Base-by-base conservation (phyloP, 2,329 filamentous ascomycete genomes). In the Sarocladium kiliense region DNA sequence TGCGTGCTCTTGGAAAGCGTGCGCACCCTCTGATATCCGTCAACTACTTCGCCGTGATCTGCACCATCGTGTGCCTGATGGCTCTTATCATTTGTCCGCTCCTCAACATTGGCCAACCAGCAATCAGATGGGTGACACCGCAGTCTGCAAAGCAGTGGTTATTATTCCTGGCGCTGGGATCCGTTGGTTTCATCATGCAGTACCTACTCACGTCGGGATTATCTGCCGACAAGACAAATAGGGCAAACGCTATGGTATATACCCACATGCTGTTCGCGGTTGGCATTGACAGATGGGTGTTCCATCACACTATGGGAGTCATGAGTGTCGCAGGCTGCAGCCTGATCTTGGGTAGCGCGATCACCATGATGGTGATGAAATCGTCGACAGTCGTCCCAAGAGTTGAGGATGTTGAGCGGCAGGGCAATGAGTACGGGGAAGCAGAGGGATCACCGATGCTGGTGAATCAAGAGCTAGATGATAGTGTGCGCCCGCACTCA, bases 1-100 rank as follows among this genome's bases (percentile, higher is more conserved):
- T 96, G 59, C 80, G 91, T 16, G 84, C 87, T 70, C 93, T 96
- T 58, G 91, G 92, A 14, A 82, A 83, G 62, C 81, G 89, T 26
- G 87, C 88, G 0, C 90, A 96, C 65, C 83, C 91, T 0, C 75
- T 96, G n/a, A 84, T 96, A 56, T 88, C 83, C 2, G 89, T 96
- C 55, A 95, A 90, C 63, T 95, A 92, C 70, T 96, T 96, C 64
- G 84, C 85, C 2, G 74, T 77, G 0, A 86, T 82, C 73, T 89
- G 86, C 62, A 86, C 83, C 0, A 62, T 91, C 2, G 84, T 96
- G 49, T 86, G 85, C 42, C 66, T 79, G 2, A 62, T 82, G 1
- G 81, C 81, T 27, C 80, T 95, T 60, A 72, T 76, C 1, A 76
- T 77, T 3, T 75, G 73, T 0, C 74, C 79, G 18, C 36, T 68